Evolutionary conservation across 768 basidiomycete species (phyloP), one percentile per base, ranked within the genome.

Genomic region (Macrolepiota dolichaula): DNA sequence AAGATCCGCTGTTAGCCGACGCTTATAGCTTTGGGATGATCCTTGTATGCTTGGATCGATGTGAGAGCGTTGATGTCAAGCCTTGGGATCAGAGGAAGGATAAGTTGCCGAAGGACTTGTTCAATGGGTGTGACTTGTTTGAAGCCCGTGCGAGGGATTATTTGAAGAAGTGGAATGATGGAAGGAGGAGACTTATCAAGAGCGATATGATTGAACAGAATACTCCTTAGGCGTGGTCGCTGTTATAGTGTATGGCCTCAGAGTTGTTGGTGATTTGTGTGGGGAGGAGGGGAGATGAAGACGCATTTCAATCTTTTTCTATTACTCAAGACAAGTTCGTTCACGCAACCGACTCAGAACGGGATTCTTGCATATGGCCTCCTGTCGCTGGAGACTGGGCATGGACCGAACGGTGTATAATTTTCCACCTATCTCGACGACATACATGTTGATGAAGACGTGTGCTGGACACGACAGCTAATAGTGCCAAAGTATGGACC

Each of bases 11-110:
- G 46, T 78, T 93, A 27, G 91, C 91, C 9, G 91, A 93, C 69
- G 91, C 91, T 52, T 93, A 93, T 70, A 87, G 87, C 70, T 92
- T 94, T 69, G 91, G 92, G 63, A 89, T 93, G 85, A 81, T 92
- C 64, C 77, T 94, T 50, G 83, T 92, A 10, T 89, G 90, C 69
- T 72, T 94, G 54, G 91, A 92, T 69, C 81, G 86, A 29, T 87
- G 89, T 66, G 84, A 85, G 66, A 74, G 80, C 47, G 85, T 94
- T 57, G 91, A 92, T 72, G 80, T 91, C 62, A 89, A 90, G 66
- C 89, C 89, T 32, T 89, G 86, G 87, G 88, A 90, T 19, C 92
- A 93, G 74, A 77, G 87, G 70, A 86, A 87, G 70, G 91, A 92
- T 69, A 64, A 83, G 55, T 73, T 89, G 1, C 91, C 91, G 0